These are phyloP conservation scores for Heterobasidion parviporum DNA, from an alignment of 1,284 basidiomycete genomes.

Conservation along the genomic window DNA sequence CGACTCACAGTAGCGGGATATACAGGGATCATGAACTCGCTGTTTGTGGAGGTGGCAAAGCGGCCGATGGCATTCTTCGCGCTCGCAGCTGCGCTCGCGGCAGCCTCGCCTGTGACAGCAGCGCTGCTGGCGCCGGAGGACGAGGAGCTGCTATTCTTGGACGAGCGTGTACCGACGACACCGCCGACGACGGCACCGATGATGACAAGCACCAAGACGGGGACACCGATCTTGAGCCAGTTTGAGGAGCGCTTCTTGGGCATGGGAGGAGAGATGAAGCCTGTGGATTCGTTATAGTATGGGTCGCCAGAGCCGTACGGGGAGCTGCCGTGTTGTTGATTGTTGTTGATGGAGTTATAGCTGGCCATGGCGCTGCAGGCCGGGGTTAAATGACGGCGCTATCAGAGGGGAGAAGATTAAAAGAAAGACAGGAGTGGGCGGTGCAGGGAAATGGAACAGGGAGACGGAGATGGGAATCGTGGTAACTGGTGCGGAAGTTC, in stretches of 20 bases:
- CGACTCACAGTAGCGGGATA: conserved; percentile 77
- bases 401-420: conserved; percentile 9
- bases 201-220: conserved; percentile 58
- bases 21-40: conserved; percentile 71
- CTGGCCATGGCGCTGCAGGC: conserved; percentile 25
- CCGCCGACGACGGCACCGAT: conserved; percentile 74
- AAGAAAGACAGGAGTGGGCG: conserved; percentile 21
- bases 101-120: conserved; percentile 21
- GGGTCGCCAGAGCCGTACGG: conserved; percentile 53
- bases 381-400: conserved; percentile 5
- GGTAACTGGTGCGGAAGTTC: not conserved
- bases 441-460: not conserved
- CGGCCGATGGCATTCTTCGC: conserved; percentile 54
- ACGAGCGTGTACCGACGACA: conserved; percentile 59
- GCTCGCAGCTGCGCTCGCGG: conserved; percentile 41
- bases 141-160: conserved; percentile 11
- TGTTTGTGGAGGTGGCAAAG: conserved; percentile 71
- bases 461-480: not conserved
- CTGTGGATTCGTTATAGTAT: conserved; percentile 59
- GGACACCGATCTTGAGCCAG: conserved; percentile 63
- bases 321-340: conserved; percentile 17
- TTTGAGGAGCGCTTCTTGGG: conserved; percentile 35
- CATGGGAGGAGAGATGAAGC: conserved; percentile 45
- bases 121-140: conserved; percentile 10
- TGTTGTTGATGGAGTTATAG: conserved; percentile 36